Evolutionary conservation across 768 basidiomycete species (phyloP).

Genomic region (Lanmaoa rubissima): DNA sequence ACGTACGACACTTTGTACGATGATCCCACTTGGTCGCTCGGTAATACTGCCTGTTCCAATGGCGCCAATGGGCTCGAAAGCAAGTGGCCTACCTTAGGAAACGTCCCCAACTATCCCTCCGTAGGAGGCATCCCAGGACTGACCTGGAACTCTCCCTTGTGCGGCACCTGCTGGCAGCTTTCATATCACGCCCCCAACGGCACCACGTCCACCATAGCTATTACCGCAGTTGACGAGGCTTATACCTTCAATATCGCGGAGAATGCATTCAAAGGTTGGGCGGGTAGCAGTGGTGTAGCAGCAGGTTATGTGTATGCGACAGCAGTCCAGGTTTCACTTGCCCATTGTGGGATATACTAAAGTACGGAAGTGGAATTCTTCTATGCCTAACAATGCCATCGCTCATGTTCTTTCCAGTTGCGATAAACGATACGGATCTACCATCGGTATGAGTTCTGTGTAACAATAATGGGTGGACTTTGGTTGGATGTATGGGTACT

Average conservation of each 20-base stretch:
- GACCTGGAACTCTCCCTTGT: constrained; percentile 48
- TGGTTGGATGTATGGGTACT: too few species aligned
- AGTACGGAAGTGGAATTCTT: neutral
- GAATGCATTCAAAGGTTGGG: neutral
- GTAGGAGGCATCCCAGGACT: constrained; percentile 30
- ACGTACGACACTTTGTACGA: neutral
- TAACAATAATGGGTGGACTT: too few species aligned
- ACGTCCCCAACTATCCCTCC: constrained; percentile 27
- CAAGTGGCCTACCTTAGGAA: constrained; percentile 34
- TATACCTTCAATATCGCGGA: neutral
- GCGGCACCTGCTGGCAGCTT: constrained; percentile 54
- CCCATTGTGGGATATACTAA: neutral
- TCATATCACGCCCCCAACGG: neutral
- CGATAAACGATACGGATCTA: neutral
- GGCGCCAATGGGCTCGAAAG: constrained; percentile 27
- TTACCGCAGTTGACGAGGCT: neutral
- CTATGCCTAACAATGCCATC: neutral
- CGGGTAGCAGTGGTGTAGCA: neutral
- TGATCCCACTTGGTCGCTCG: constrained; percentile 13
- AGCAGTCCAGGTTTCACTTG: neutral
- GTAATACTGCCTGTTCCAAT: constrained; percentile 13
- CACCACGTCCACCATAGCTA: neutral
- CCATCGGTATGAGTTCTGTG: neutral
- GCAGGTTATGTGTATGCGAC: neutral
- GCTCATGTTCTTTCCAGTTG: neutral